phyloP scores from a whole-genome alignment of 495 filamentous ascomycete genomes.

The Venustampulla echinocandica region DNA sequence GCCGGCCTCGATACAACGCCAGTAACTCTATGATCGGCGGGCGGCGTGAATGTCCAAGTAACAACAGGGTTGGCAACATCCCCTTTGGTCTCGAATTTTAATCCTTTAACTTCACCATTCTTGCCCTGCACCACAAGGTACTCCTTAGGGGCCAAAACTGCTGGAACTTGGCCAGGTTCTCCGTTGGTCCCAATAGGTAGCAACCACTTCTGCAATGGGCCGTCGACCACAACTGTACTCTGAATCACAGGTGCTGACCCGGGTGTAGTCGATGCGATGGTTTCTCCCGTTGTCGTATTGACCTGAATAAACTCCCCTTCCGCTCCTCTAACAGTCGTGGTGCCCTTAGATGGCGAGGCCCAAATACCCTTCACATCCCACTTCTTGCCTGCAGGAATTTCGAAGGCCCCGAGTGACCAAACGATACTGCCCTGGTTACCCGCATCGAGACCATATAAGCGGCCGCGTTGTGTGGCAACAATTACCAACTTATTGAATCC shows the following conservation, averaged over 20 bases:
- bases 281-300: conserved; percentile 48
- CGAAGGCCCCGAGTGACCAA: conserved; percentile 58
- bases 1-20: conserved; percentile 55
- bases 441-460: conserved; percentile 68
- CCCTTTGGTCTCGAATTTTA: conserved; percentile 37
- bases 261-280: conserved; percentile 33
- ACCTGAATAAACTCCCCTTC: conserved; percentile 50
- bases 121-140: conserved; percentile 53
- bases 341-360: conserved; percentile 43
- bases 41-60: conserved; percentile 69
- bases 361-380: conserved; percentile 66
- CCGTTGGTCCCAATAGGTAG: conserved; percentile 40
- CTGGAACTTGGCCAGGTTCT: conserved; percentile 30
- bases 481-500: conserved; percentile 78
- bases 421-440: conserved; percentile 66
- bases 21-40: conserved; percentile 55
- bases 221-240: conserved; percentile 42
- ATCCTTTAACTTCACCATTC: conserved; percentile 53
- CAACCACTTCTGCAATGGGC: conserved; percentile 38
- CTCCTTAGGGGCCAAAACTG: conserved; percentile 33
- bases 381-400: conserved; percentile 39
- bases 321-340: conserved; percentile 47
- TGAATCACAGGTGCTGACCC: conserved; percentile 31
- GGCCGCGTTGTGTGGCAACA: conserved; percentile 71
- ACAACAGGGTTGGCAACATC: conserved; percentile 38